Evolutionary conservation across 2,329 filamentous ascomycete species (phyloP).

Genomic region (Knufia petricola): DNA sequence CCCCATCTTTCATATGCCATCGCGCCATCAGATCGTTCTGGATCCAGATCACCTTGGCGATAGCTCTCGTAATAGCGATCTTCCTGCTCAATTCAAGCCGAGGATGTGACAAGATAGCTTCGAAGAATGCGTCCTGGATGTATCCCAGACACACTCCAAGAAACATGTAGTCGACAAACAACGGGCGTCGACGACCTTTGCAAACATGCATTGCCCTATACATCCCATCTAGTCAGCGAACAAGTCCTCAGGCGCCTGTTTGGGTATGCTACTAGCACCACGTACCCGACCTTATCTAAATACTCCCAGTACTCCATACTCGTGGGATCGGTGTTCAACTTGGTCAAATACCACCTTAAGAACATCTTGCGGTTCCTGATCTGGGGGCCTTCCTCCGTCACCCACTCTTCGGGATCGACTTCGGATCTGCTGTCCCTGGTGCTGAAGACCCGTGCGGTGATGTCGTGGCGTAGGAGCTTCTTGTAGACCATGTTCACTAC

Average conservation of each 20-base stretch:
- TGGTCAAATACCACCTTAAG: slow-evolving; percentile 61
- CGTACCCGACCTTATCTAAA: slow-evolving; percentile 68
- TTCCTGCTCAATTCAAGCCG: slow-evolving; percentile 58
- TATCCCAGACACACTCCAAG: slow-evolving; percentile 63
- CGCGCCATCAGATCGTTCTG: slow-evolving; percentile 81
- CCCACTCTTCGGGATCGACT: slow-evolving; percentile 53
- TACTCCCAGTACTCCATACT: slow-evolving; percentile 76
- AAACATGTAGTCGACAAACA: slow-evolving; percentile 74
- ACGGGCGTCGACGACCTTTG: slow-evolving; percentile 58
- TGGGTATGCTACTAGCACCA: slow-evolving; percentile 13
- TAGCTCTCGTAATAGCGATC: slow-evolving; percentile 62
- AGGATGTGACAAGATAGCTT: slow-evolving; percentile 64
- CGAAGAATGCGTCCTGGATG: slow-evolving; percentile 67
- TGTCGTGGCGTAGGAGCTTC: slow-evolving; percentile 70
- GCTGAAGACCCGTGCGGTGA: slow-evolving; percentile 68
- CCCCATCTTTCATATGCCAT: slow-evolving; percentile 64
- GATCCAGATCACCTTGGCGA: slow-evolving; percentile 78
- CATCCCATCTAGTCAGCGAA: not conserved
- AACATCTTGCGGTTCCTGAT: slow-evolving; percentile 73
- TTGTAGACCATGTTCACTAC: slow-evolving; percentile 78
- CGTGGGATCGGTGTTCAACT: slow-evolving; percentile 64
- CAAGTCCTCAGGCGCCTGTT: not conserved
- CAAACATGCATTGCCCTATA: slow-evolving; percentile 69
- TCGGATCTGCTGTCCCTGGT: slow-evolving; percentile 53
- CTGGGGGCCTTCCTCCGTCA: slow-evolving; percentile 61